These are phyloP conservation scores for Fusarium sp. DNA, from an alignment of 2,329 filamentous ascomycete species.

Conservation along the genomic window DNA sequence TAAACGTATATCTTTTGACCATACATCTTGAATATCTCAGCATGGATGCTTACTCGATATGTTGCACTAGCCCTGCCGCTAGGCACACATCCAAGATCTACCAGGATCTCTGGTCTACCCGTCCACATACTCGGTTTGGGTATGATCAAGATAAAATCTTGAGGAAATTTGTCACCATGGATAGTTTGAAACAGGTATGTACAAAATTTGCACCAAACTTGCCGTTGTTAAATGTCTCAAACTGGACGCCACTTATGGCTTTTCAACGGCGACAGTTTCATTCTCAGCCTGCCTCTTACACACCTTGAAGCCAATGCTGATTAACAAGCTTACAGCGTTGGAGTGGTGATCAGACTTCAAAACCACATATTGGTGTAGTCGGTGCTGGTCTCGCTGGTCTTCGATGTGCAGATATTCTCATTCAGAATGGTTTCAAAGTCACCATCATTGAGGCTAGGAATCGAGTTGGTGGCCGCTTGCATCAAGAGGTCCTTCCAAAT, in stretches of 20 bases:
- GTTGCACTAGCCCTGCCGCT: slow-evolving; percentile 54
- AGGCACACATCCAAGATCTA: slow-evolving; percentile 59
- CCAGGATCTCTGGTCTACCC: slow-evolving; percentile 57
- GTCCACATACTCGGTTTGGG: slow-evolving; percentile 48
- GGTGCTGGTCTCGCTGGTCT: slow-evolving; percentile 77
- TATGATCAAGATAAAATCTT: slow-evolving; percentile 45
- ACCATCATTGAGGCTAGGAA: slow-evolving; percentile 75
- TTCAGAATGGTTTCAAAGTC: slow-evolving; percentile 71
- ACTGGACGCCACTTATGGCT: neutral
- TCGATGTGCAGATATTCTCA: slow-evolving; percentile 74
- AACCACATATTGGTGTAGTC: slow-evolving; percentile 70
- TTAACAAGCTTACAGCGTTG: slow-evolving; percentile 37
- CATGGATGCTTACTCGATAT: slow-evolving; percentile 65
- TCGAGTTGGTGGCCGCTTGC: slow-evolving; percentile 72
- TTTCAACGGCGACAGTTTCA: neutral
- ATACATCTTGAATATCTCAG: neutral
- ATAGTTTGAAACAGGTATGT: slow-evolving; percentile 51
- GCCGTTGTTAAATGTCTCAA: neutral
- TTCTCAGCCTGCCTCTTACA: slow-evolving; percentile 7
- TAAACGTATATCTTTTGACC: slow-evolving; percentile 6
- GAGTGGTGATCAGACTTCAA: slow-evolving; percentile 30
- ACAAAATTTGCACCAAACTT: neutral
- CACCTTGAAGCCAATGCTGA: slow-evolving; percentile 36
- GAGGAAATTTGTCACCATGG: slow-evolving; percentile 44
- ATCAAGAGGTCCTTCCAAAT: slow-evolving; percentile 59